Conservation (phyloP, 352 stramenopile species). For the Pythium insidiosum region DNA sequence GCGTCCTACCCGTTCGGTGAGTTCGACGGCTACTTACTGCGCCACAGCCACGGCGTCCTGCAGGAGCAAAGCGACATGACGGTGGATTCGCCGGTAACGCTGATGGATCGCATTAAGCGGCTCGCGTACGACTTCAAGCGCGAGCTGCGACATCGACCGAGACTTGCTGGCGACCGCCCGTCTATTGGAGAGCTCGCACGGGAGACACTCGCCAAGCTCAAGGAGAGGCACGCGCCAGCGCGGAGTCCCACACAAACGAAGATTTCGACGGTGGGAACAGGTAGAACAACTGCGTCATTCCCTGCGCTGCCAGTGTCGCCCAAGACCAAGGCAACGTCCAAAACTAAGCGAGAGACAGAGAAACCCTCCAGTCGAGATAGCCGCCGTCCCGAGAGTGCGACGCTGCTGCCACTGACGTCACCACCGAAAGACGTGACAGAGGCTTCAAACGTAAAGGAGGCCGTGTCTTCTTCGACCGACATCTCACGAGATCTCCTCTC, state of each 20-base stretch:
- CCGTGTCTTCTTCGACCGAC: too few relatives aligned
- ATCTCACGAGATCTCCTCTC: slow-evolving; percentile 14
- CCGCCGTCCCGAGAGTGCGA: too few relatives aligned
- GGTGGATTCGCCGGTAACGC: neutral
- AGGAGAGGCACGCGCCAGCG: slow-evolving; percentile 20
- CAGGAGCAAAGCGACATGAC: neutral
- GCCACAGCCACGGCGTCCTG: too few relatives aligned
- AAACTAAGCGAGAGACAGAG: too few relatives aligned
- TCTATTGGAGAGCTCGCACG: slow-evolving; percentile 53
- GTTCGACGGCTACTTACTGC: slow-evolving; percentile 23
- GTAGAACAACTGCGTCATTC: neutral
- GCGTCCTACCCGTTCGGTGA: slow-evolving; percentile 58
- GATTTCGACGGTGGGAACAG: neutral
- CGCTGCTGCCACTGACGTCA: neutral
- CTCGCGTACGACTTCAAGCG: slow-evolving; percentile 51
- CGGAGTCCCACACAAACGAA: neutral
- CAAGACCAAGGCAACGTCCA: neutral
- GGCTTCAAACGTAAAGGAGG: too few relatives aligned
- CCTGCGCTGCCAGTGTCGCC: neutral
- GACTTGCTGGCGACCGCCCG: slow-evolving; percentile 26
- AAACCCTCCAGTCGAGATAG: too few relatives aligned
- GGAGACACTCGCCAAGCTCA: slow-evolving; percentile 45
- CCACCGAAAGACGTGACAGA: too few relatives aligned
- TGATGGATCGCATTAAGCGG: slow-evolving; percentile 50
- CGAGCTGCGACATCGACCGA: slow-evolving; percentile 30